Evolutionary conservation across 192 early-diverging fungal species (phyloP).

Genomic region (Linnemannia exigua): DNA sequence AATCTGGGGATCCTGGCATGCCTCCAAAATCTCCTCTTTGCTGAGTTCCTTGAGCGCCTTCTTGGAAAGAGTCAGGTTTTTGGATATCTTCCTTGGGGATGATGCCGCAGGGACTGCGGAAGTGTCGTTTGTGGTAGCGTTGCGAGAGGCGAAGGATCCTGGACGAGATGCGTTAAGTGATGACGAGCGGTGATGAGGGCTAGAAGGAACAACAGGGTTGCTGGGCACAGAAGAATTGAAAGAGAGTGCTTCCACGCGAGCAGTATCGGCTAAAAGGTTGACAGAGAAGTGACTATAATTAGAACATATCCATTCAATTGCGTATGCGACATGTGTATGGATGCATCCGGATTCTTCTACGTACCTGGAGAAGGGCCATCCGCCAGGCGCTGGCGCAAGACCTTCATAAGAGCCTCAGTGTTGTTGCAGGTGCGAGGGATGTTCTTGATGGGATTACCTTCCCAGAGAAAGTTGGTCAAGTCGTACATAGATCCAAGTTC

Average conservation of each 20-base stretch:
- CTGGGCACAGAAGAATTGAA: slow-evolving; percentile 1
- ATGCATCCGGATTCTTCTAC: not conserved
- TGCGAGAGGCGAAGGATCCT: not conserved
- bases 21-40: slow-evolving; percentile 38
- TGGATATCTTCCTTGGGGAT: slow-evolving; percentile 17
- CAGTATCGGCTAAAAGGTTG: slow-evolving; percentile 24
- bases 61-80: slow-evolving; percentile 60
- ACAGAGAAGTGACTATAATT: not conserved
- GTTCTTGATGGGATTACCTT: slow-evolving; percentile 65
- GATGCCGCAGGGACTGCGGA: not conserved
- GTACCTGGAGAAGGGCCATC: slow-evolving; percentile 44
- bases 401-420: slow-evolving; percentile 59
- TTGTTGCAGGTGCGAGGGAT: slow-evolving; percentile 48
- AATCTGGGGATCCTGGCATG: slow-evolving; percentile 38
- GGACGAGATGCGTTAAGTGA: not conserved
- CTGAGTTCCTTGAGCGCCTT: slow-evolving; percentile 52
- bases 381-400: slow-evolving; percentile 53
- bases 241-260: slow-evolving; percentile 38
- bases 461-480: slow-evolving; percentile 62
- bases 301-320: not conserved
- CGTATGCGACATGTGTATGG: not conserved
- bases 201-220: not conserved
- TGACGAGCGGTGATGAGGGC: not conserved
- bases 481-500: slow-evolving; percentile 61
- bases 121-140: slow-evolving; percentile 3